Evolutionary conservation across 257 asterid species (phyloP).

Genomic region (Ilex aquifolium): DNA sequence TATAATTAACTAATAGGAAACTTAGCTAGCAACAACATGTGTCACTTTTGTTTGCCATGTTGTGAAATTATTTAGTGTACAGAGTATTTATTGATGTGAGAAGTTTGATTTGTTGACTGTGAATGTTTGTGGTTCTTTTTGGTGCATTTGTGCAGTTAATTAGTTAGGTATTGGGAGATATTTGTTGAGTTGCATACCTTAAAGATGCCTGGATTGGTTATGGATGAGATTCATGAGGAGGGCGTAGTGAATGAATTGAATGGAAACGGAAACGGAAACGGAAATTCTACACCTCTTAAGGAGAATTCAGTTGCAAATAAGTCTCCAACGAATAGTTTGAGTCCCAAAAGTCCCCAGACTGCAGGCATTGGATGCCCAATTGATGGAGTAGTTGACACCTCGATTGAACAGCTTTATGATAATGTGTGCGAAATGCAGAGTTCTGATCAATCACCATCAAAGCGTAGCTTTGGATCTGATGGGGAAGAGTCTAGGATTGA

Average conservation of each 20-base stretch:
- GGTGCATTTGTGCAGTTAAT: constrained; percentile 29
- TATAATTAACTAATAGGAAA: no score
- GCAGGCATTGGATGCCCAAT: constrained; percentile 23
- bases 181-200: constrained; percentile 15
- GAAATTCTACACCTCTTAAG: constrained; percentile 27
- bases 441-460: constrained; percentile 88
- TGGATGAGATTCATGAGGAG: constrained; percentile 54
- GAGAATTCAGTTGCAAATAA: constrained; percentile 26
- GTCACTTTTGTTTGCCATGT: neutral
- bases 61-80: neutral
- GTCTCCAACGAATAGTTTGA: constrained; percentile 19
- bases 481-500: constrained; percentile 90
- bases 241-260: constrained; percentile 28
- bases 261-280: constrained; percentile 28
- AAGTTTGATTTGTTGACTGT: neutral
- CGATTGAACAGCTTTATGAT: constrained; percentile 84
- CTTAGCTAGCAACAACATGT: no score
- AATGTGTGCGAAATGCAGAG: constrained; percentile 96
- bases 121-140: neutral
- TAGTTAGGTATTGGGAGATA: constrained; percentile 23
- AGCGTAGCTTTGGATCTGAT: constrained; percentile 88
- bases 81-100: neutral
- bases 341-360: constrained; percentile 33
- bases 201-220: constrained; percentile 68
- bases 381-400: constrained; percentile 51